A percentile compares a stretch with the other conserved stretches of the same genome.
Evolutionary conservation across 1,284 basidiomycete genomes (phyloP).

Genomic region (Heterobasidion occidentale): DNA sequence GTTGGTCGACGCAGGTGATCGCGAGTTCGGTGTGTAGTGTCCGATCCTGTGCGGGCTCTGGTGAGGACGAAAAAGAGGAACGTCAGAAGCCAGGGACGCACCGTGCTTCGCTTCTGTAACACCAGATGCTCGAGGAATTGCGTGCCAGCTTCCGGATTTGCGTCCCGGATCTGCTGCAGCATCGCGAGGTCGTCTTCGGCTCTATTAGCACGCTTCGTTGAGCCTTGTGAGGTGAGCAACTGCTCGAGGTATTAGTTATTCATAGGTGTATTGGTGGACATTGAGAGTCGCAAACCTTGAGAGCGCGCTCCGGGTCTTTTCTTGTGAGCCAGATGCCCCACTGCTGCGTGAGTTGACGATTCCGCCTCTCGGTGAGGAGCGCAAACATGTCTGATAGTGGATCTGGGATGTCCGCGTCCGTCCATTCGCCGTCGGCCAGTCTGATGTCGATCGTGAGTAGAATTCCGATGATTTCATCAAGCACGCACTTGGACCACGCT

Average conservation of each 20-base stretch:
- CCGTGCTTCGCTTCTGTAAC: conserved; percentile 58
- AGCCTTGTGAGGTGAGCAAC: conserved; percentile 49
- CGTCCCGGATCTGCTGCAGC: conserved; percentile 46
- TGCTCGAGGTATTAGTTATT: conserved; percentile 15
- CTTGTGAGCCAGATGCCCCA: conserved; percentile 81
- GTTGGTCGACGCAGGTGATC: conserved; percentile 42
- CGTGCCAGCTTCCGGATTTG: conserved; percentile 51
- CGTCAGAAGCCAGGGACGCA: conserved; percentile 19
- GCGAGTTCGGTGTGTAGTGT: conserved; percentile 57
- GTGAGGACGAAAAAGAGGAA: neutral
- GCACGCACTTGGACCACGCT: conserved; percentile 61
- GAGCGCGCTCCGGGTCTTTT: conserved; percentile 58
- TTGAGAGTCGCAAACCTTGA: conserved; percentile 43
- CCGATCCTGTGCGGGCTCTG: conserved; percentile 31
- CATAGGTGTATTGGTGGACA: neutral
- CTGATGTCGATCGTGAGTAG: conserved; percentile 29
- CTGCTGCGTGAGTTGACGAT: conserved; percentile 54
- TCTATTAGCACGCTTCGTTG: conserved; percentile 39
- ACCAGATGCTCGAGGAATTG: conserved; percentile 79
- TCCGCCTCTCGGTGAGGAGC: conserved; percentile 52
- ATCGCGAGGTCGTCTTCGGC: conserved; percentile 51
- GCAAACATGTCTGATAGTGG: conserved; percentile 64
- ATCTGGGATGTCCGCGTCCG: conserved; percentile 58
- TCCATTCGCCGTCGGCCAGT: conserved; percentile 62
- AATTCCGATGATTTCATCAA: neutral